phyloP scores from a whole-genome alignment of 306 rosid genomes.

The Dryas alaskensis region DNA sequence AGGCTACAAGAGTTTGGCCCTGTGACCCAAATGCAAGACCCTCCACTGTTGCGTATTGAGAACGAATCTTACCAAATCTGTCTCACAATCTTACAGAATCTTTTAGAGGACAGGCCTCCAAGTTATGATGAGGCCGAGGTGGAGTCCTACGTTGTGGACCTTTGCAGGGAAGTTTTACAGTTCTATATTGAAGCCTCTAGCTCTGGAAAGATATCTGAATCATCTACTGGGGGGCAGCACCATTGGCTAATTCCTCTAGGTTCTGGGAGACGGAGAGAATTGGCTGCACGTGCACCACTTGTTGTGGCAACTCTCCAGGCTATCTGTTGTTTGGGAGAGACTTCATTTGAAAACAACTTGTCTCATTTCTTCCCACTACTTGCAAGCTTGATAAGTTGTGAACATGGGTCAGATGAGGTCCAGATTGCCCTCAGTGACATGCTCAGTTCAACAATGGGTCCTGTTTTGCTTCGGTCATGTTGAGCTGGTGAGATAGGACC shows the following conservation, averaged over 20 bases:
- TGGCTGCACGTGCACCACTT: slow-evolving; percentile 89
- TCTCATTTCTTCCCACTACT: slow-evolving; percentile 75
- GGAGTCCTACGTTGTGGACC: slow-evolving; percentile 63
- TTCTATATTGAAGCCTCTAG: slow-evolving; percentile 66
- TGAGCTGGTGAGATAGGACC: slow-evolving; percentile 47
- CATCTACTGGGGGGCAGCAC: slow-evolving; percentile 46
- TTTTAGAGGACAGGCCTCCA: slow-evolving; percentile 64
- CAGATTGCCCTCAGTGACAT: slow-evolving; percentile 86
- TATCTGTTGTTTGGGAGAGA: slow-evolving; percentile 65
- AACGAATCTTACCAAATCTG: slow-evolving; percentile 87
- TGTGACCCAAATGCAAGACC: slow-evolving; percentile 97
- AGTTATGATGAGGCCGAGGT: slow-evolving; percentile 58
- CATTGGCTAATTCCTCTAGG: slow-evolving; percentile 85
- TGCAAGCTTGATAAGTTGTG: slow-evolving; percentile 80
- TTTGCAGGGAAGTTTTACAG: slow-evolving; percentile 75
- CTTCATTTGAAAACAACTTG: slow-evolving; percentile 72
- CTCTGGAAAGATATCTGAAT: slow-evolving; percentile 46
- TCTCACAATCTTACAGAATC: slow-evolving; percentile 87
- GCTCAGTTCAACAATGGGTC: slow-evolving; percentile 83
- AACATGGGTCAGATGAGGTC: slow-evolving; percentile 91
- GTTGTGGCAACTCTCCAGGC: slow-evolving; percentile 91
- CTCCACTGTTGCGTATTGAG: slow-evolving; percentile 92
- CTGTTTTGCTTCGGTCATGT: slow-evolving; percentile 72
- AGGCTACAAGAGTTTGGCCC: slow-evolving; percentile 89
- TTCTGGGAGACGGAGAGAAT: slow-evolving; percentile 79